These are phyloP conservation scores for Aspergillus terreus DNA, from an alignment of 2,329 filamentous ascomycete species.

Conservation along the genomic window DNA sequence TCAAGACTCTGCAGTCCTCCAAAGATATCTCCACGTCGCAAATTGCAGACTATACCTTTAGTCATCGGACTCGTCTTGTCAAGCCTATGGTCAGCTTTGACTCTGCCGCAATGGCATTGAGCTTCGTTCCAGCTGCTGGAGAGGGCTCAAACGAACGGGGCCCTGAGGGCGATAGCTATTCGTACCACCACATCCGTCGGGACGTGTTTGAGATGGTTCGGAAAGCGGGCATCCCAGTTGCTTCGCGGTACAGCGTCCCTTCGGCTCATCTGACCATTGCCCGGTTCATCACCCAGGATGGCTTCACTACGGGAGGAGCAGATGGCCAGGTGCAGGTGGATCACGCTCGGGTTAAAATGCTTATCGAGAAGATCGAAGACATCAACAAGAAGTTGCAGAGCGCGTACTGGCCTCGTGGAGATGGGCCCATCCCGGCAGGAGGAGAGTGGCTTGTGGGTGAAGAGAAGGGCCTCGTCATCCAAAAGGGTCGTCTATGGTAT, in stretches of 20 bases:
- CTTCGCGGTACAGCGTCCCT: constrained; percentile 73
- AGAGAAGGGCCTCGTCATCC: constrained; percentile 71
- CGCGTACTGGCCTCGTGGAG: constrained; percentile 62
- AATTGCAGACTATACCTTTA: constrained; percentile 57
- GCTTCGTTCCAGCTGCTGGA: constrained; percentile 73
- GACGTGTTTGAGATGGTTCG: constrained; percentile 66
- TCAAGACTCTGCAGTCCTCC: not conserved
- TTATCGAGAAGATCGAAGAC: constrained; percentile 68
- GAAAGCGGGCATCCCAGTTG: constrained; percentile 62
- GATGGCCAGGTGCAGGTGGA: constrained; percentile 35
- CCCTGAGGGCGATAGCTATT: constrained; percentile 61
- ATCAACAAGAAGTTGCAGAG: constrained; percentile 70
- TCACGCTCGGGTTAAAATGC: constrained; percentile 55
- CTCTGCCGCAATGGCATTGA: constrained; percentile 75
- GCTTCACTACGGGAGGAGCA: constrained; percentile 43
- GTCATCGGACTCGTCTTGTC: constrained; percentile 68
- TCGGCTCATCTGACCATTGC: not conserved
- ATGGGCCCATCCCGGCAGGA: constrained; percentile 40
- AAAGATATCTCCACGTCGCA: not conserved
- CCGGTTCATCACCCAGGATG: constrained; percentile 54
- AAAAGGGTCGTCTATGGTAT: constrained; percentile 78
- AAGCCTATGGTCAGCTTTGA: constrained; percentile 82
- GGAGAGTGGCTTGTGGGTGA: constrained; percentile 82
- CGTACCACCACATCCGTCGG: constrained; percentile 82
- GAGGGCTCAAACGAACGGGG: constrained; percentile 46